Evolutionary conservation across 257 asterid genomes (phyloP), one percentile per base, ranked within the genome.

Genomic region (Ocimum tenuiflorum): DNA sequence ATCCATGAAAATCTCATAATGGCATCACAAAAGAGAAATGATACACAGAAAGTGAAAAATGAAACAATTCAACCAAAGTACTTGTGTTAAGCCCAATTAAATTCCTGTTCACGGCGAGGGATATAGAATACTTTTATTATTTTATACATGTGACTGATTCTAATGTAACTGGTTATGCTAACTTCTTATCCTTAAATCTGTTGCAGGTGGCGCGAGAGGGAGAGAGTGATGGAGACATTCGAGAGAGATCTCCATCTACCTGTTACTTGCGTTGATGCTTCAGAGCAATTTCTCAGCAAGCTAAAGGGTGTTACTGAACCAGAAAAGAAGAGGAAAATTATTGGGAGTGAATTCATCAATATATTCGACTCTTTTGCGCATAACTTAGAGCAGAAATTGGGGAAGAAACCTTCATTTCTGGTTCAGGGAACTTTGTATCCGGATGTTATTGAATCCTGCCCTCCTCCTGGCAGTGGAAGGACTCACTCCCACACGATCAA

Each of bases 371-470:
- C 81, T 17, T 94, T 88, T 62, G 92, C 87, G 17, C 88, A 85
- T 24, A 89, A 83, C 24, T 75, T 94, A 65, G 94, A 90, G 82
- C 62, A 78, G 55, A 86, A 82, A 46, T 65, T 83, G n/a, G 96
- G 96, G 12, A 88, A 48, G 57, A 86, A 73, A 43, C 95, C 97
- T 27, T 54, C 81, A 59, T 94, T 81, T 78, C 79, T 90, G 69
- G 97, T 90, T 76, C 99, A 94, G 79, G 99, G 99, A 74, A 94
- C 99, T 7, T 72, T 94, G 79, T 94, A 94, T 62, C 99, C 99
- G 24, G 99, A 94, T 70, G 91, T 94, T 70, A 94, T 94, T 29
- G 97, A 94, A 75, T 94, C 99, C 38, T 94, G 96, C 75, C 97
- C 97, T 0, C 99, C 99, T 46, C 99, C 99, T 54, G 99, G 99